Evolutionary conservation across 768 basidiomycete genomes (phyloP).

Genomic region (Lentinula sp.): DNA sequence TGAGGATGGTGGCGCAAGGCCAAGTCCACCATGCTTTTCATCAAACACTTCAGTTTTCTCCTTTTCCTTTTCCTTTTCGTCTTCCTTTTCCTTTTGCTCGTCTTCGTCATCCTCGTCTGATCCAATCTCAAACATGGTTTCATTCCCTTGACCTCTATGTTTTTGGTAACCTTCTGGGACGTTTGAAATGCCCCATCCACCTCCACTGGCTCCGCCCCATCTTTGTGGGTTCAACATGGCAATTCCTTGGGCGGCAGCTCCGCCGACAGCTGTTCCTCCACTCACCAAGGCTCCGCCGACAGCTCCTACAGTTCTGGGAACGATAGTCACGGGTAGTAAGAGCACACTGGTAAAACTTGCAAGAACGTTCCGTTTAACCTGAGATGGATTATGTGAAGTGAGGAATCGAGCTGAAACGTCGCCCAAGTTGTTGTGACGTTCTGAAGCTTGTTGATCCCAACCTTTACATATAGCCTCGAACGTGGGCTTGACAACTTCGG

Average conservation of each 20-base stretch:
- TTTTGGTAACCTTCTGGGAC: constrained; percentile 24
- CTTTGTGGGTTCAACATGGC: constrained; percentile 87
- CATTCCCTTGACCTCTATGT: constrained; percentile 32
- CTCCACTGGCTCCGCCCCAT: constrained; percentile 52
- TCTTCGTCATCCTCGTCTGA: constrained; percentile 31
- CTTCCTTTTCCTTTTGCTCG: constrained; percentile 10
- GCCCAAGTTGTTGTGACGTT: constrained; percentile 8
- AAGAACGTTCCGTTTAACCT: constrained; percentile 87
- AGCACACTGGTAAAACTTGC: constrained; percentile 89
- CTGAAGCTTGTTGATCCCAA: constrained; percentile 61
- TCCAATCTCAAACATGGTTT: constrained; percentile 47
- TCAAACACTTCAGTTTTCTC: not conserved
- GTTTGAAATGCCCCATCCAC: constrained; percentile 8
- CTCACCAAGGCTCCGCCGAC: constrained; percentile 50
- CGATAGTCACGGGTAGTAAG: constrained; percentile 91
- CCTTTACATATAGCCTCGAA: constrained; percentile 70
- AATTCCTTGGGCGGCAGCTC: constrained; percentile 76
- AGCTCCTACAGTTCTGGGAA: constrained; percentile 61
- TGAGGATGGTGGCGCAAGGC: not conserved
- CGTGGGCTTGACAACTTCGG: constrained; percentile 68
- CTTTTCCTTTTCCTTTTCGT: constrained; percentile 11
- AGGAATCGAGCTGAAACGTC: constrained; percentile 58
- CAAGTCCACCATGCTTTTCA: not conserved
- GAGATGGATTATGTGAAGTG: constrained; percentile 80
- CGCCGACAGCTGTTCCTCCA: constrained; percentile 68